These are phyloP conservation scores for Litsea cubeba DNA, from an alignment of 164 flowering plant species.

Conservation along the genomic window DNA sequence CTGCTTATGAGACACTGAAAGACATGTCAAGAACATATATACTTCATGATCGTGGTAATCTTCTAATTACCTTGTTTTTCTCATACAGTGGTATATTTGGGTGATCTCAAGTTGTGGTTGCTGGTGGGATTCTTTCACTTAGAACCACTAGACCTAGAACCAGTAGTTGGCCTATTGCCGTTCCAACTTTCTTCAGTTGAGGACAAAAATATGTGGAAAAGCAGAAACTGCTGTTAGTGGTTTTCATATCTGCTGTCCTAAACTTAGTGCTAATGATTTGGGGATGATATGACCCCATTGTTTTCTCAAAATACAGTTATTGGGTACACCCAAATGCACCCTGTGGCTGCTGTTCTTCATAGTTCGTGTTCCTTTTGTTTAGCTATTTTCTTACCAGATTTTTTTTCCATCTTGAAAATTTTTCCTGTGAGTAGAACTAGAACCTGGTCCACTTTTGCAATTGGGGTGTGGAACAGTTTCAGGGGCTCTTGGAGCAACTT, in stretches of 20 bases:
- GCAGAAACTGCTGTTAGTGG: neutral
- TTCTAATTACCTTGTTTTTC: neutral
- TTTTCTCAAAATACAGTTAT: neutral
- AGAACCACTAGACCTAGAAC: too few relatives aligned
- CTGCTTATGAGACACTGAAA: conserved; percentile 91
- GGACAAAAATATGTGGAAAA: neutral
- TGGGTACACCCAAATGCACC: neutral
- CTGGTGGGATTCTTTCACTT: neutral
- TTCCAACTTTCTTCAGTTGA: neutral
- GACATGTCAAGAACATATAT: conserved; percentile 78
- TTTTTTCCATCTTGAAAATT: conserved; percentile 3
- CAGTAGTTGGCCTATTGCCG: neutral
- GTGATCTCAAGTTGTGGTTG: neutral
- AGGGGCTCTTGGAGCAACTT: conserved; percentile 94
- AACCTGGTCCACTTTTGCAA: conserved; percentile 79
- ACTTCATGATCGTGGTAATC: conserved; percentile 62
- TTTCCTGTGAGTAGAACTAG: conserved; percentile 20
- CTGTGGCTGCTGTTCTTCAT: neutral
- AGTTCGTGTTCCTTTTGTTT: neutral
- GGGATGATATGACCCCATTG: neutral
- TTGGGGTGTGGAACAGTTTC: conserved; percentile 91
- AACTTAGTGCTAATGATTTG: neutral
- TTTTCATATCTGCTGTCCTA: neutral
- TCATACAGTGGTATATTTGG: neutral
- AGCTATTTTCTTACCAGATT: neutral